Evolutionary conservation across 225 moss, liverwort and hornwort genomes (phyloP).

Genomic region (Takakia lepidozioides): DNA sequence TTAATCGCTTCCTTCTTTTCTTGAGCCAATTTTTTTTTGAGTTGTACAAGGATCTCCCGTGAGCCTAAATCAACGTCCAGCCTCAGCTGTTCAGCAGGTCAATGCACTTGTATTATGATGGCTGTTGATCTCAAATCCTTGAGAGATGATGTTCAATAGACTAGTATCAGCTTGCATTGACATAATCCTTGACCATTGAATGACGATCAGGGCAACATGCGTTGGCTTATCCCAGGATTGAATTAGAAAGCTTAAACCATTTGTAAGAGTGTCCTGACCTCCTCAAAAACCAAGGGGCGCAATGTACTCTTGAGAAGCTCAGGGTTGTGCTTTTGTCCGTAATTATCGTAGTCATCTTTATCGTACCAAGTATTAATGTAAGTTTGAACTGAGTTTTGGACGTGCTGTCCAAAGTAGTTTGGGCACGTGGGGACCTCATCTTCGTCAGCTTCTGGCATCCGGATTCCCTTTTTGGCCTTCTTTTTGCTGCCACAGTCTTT

Average conservation of each 20-base stretch:
- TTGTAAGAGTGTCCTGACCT: too few species aligned
- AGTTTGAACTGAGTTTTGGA: conserved; percentile 44
- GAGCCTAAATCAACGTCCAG: conserved; percentile 65
- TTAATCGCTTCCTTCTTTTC: conserved; percentile 71
- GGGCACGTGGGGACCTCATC: conserved; percentile 48
- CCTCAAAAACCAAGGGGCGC: conserved; percentile 71
- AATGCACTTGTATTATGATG: too few species aligned
- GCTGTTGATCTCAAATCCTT: too few species aligned
- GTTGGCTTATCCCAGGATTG: too few species aligned
- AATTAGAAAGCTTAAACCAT: too few species aligned
- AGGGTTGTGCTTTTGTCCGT: conserved; percentile 61
- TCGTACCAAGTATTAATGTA: conserved; percentile 77
- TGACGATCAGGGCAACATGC: too few species aligned
- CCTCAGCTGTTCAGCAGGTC: conserved; percentile 42
- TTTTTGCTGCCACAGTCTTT: conserved; percentile 2
- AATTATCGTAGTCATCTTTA: conserved; percentile 73
- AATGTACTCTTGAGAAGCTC: conserved; percentile 59
- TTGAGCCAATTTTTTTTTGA: conserved; percentile 63
- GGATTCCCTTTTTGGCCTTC: conserved; percentile 31
- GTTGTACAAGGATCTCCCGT: conserved; percentile 49
- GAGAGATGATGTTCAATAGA: too few species aligned
- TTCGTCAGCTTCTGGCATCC: conserved; percentile 29
- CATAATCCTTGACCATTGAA: too few species aligned
- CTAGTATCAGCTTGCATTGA: too few species aligned
- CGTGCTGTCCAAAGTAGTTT: conserved; percentile 57